Evolutionary conservation across 139 green algal species (phyloP), one percentile per base, ranked within the genome.

Genomic region (Mesotaenium endlicherianum): DNA sequence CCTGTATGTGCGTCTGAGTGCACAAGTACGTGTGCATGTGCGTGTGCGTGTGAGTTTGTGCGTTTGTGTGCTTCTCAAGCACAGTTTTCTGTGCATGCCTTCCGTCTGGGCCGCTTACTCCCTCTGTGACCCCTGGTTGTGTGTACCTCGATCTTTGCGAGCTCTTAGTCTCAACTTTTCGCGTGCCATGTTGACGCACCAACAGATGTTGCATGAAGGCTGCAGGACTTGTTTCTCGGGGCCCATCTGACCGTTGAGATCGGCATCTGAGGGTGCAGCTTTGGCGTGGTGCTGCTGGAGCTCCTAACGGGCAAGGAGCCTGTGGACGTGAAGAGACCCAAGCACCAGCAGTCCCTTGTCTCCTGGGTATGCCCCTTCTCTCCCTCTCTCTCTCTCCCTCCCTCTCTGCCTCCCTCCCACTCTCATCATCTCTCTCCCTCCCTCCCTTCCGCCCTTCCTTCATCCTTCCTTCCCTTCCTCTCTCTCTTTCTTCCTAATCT

Each of bases 241-340:
- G n/a, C n/a, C n/a, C n/a, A n/a, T n/a, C n/a, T n/a, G n/a, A n/a
- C n/a, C n/a, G n/a, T n/a, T n/a, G n/a, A n/a, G n/a, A n/a, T n/a
- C n/a, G 20, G 53, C 53, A 64, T 34, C 26, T 64, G 53, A 26
- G 53, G 60, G 8, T 74, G 60, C 60, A 74, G 60, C 11, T 74
- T 74, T 14, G 60, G 60, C 36, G 60, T 74, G 6, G 60, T 74
- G 36, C 60, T 74, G 38, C 38, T 74, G 60, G 60, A 74, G 60
- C 60, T 74, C 38, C 38, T 74, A 6, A 74, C 60, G 8, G 6
- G 14, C 39, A 75, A 2, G n/a, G 31, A 75, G 40, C 26, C 67
- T 49, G 4, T 38, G 3, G 3, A 11, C 26, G 26, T 20, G 53
- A 64, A 26, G 20, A 20, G 26, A 26, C 53, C 53, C 26, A 64